Evolutionary conservation across 768 basidiomycete species (phyloP).

Genomic region (Mycena maculata): DNA sequence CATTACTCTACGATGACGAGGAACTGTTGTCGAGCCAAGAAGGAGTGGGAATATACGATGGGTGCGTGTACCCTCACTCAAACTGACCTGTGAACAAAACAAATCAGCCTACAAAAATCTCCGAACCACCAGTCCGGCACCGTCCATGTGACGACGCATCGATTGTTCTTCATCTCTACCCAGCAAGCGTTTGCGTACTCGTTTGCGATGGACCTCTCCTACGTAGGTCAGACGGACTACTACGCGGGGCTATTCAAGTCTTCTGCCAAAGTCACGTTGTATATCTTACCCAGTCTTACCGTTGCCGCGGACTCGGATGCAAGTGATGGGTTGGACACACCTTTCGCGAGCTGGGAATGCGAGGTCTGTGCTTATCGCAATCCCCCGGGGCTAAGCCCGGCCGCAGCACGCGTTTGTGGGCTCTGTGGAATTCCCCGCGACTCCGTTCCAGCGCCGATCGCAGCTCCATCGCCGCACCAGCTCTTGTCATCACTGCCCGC

Average conservation of each 20-base stretch:
- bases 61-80: constrained; percentile 68
- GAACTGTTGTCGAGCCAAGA: constrained; percentile 79
- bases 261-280: constrained; percentile 87
- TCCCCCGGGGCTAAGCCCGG: constrained; percentile 77
- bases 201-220: constrained; percentile 73
- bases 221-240: constrained; percentile 82
- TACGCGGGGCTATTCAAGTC: constrained; percentile 93
- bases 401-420: constrained; percentile 74
- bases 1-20: constrained; percentile 86
- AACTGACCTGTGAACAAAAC: constrained; percentile 32
- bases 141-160: constrained; percentile 81
- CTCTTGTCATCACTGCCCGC: constrained; percentile 53
- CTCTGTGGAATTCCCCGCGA: constrained; percentile 85
- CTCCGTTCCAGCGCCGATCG: constrained; percentile 46
- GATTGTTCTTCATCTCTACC: constrained; percentile 83
- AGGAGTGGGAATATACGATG: constrained; percentile 90
- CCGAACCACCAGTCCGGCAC: constrained; percentile 82
- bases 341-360: constrained; percentile 80
- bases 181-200: constrained; percentile 64
- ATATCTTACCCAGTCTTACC: constrained; percentile 56
- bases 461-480: constrained; percentile 40
- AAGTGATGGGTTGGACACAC: constrained; percentile 43
- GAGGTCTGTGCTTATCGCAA: constrained; percentile 90
- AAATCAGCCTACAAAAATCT: constrained; percentile 76
- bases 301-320: constrained; percentile 38